Evolutionary conservation across 2,329 filamentous ascomycete species (phyloP), one percentile per base, ranked within the genome.

Genomic region (Teratosphaeriaceae sp.): DNA sequence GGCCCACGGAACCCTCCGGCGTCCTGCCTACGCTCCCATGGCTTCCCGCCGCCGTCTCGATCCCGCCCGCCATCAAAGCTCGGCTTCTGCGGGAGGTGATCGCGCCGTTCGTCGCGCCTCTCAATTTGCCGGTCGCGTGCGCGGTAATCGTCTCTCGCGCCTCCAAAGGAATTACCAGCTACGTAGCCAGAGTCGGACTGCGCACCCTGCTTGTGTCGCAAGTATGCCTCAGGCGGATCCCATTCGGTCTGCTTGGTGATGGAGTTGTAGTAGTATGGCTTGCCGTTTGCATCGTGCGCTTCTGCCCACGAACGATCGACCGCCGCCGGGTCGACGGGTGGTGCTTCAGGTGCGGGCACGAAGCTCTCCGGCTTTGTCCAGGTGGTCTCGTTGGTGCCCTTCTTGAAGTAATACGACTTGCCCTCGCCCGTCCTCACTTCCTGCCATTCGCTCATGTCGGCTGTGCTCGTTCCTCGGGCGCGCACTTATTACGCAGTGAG

Each of bases 201-300:
- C n/a, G n/a, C n/a, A n/a, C n/a, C n/a, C n/a, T n/a, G n/a, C n/a
- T n/a, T n/a, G n/a, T n/a, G n/a, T n/a, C n/a, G n/a, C n/a, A n/a
- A n/a, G n/a, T n/a, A n/a, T 15, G 73, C 51, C 7, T 55, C 50
- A 43, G 92, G 92, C 76, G 95, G 89, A 59, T 89, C 84, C 92
- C 92, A 98, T 23, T 85, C 88, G 64, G 88, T 97, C 69, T 88
- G 78, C 67, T 90, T 89, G 34, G 86, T 89, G 65, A 94, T 84
- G 24, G 82, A 85, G 65, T 98, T 92, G 65, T 89, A 90, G 57
- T 88, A 98, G 68, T 98, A 98, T 62, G 90, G 87, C 57, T 83
- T 81, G 36, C 90, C 92, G 51, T 87, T 85, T 49, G 88, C 81
- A 18, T 86, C 82, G 20, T 84, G 88, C 60, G 94, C 92, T 65